A percentile compares a stretch with the other conserved stretches of the same genome.
These are phyloP conservation scores for Actinomortierella wolfii DNA, from an alignment of 371 early-diverging fungal genomes.

Conservation along the genomic window DNA sequence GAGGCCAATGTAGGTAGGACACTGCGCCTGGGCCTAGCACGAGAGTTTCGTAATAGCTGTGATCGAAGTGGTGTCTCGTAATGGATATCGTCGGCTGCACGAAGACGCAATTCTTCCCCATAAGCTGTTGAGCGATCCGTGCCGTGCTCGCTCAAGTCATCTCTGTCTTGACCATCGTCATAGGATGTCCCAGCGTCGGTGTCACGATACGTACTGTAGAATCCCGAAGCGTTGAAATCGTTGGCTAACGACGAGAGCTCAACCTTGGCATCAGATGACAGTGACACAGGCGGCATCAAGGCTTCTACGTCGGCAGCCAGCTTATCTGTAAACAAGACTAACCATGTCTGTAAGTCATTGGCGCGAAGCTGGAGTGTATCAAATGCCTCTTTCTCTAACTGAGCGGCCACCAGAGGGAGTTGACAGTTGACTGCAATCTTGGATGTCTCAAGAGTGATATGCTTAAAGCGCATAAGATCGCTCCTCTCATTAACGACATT, in stretches of 20 bases:
- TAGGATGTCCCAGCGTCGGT: too few relatives aligned
- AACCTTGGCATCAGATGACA: too few relatives aligned
- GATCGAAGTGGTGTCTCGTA: not conserved
- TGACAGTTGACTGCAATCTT: slow-evolving; percentile 66
- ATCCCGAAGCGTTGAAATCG: too few relatives aligned
- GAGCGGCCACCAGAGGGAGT: slow-evolving; percentile 65
- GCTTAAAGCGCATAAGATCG: slow-evolving; percentile 66
- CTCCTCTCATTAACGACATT: slow-evolving; percentile 64
- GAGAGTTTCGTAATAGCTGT: slow-evolving; percentile 9
- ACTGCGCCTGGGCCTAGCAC: not conserved
- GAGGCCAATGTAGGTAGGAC: slow-evolving; percentile 36
- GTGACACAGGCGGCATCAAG: too few relatives aligned
- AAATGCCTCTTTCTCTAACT: slow-evolving; percentile 60
- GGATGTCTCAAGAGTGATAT: slow-evolving; percentile 65
- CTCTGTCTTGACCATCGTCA: not conserved
- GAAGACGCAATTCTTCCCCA: slow-evolving; percentile 38
- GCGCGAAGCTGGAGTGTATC: slow-evolving; percentile 71
- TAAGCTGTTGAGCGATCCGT: slow-evolving; percentile 41
- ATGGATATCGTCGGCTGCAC: slow-evolving; percentile 25
- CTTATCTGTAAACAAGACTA: slow-evolving; percentile 47
- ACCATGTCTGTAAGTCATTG: slow-evolving; percentile 75
- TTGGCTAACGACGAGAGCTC: too few relatives aligned
- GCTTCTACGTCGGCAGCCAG: slow-evolving; percentile 3
- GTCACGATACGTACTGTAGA: too few relatives aligned
- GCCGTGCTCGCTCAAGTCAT: slow-evolving; percentile 40